phyloP scores from a whole-genome alignment of 192 early-diverging fungal species.

The Ramicandelaber brevisporus region DNA sequence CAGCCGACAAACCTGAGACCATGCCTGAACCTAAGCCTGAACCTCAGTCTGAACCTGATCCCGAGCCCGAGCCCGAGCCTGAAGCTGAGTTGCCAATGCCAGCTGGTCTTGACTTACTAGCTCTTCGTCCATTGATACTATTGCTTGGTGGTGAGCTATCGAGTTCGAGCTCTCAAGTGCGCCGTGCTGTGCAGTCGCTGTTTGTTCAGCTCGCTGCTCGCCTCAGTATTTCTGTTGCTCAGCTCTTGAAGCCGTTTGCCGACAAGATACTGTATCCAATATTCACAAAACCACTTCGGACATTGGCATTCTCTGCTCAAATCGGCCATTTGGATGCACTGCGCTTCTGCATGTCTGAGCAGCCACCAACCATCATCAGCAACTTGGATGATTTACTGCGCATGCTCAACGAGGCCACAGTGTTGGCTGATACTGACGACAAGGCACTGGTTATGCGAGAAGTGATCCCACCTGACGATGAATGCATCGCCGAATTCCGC shows the following conservation, averaged over 20 bases:
- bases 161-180: constrained; percentile 65
- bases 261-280: constrained; percentile 76
- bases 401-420: constrained; percentile 71
- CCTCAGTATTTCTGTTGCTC: constrained; percentile 53
- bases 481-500: constrained; percentile 60
- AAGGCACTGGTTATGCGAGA: constrained; percentile 71
- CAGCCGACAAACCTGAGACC: no score
- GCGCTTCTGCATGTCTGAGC: constrained; percentile 74
- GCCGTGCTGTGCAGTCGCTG: constrained; percentile 65
- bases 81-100: no score
- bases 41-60: no score
- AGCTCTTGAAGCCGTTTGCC: constrained; percentile 54
- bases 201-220: constrained; percentile 58
- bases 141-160: constrained; percentile 75
- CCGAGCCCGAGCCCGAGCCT: no score
- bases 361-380: constrained; percentile 69
- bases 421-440: constrained; percentile 91
- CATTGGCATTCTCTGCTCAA: constrained; percentile 85
- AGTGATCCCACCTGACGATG: constrained; percentile 54
- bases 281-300: constrained; percentile 88
- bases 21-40: no score
- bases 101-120: no score
- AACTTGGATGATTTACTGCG: constrained; percentile 80
- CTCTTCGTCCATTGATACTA: no score
- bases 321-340: constrained; percentile 98